Base-by-base conservation (phyloP, 768 basidiomycete species). In the Polyporus arcularius region DNA sequence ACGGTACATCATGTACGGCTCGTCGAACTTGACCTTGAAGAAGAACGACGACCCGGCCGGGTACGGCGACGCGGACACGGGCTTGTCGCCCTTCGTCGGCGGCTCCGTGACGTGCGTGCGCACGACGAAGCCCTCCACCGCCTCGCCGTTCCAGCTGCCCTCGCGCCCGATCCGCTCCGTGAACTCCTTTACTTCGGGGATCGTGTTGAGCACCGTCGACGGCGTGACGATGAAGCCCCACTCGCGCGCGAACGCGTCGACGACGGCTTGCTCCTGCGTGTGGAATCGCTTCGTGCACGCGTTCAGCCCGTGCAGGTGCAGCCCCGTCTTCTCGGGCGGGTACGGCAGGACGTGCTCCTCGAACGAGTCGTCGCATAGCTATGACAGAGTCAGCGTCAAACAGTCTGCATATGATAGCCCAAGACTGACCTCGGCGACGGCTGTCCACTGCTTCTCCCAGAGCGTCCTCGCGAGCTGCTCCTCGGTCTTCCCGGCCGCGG, bases 1-100 rank as follows among this genome's bases (percentile, higher is more conserved):
- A 57, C 97, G 89, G 75, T 97, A 98, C 87, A 96, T 96, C 83
- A 98, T 87, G 72, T 99, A 99, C 2, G 96, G 96, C 70, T 98
- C 94, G 73, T 98, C 95, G 73, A 98, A 98, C 72, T 99, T 99
- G 77, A 98, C 82, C 72, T 99, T 99, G 87, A 97, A 98, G 82
- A 99, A 98, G 80, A 98, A 96, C 0, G 93, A 89, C 2, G 90
- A 85, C 32, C 89, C 92, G 0, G 87, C 74, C 0, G 80, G 72
- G 70, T 98, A 97, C 0, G 94, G 95, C 1, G 84, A 81, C 16
- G 69, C 61, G n/a, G 65, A 68, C 21, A 71, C 43, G 26, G 48
- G 67, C 56, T 61, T 68, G 48, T 67, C 68, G 31, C 67, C 72
- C 53, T 72, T 74, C 0, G 70, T 71, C 30, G 79, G 81, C 3